These are phyloP conservation scores for Corynascus novoguineensis DNA, from an alignment of 495 filamentous ascomycete species.

Conservation along the genomic window DNA sequence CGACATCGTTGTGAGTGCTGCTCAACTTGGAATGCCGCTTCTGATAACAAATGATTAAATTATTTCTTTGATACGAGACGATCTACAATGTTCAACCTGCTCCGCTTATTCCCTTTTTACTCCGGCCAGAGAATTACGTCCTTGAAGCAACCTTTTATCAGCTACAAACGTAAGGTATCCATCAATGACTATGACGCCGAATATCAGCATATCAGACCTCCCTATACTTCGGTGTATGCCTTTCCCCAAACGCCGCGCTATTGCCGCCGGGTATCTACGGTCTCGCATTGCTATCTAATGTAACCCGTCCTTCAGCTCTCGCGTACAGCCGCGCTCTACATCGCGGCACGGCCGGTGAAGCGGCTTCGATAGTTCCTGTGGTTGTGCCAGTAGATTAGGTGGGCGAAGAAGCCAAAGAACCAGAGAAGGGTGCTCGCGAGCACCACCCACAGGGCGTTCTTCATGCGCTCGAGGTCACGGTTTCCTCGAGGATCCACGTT, in stretches of 20 bases:
- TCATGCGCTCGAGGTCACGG: constrained; percentile 62
- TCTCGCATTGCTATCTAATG: background rate
- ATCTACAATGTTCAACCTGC: too few relatives aligned
- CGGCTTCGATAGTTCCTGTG: constrained; percentile 37
- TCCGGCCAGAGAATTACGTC: too few relatives aligned
- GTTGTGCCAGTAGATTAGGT: constrained; percentile 40
- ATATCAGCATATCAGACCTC: too few relatives aligned
- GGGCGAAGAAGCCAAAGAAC: constrained; percentile 50
- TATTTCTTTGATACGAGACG: too few relatives aligned
- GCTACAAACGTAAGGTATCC: too few relatives aligned
- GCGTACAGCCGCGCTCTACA: constrained; percentile 22
- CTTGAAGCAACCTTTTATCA: too few relatives aligned
- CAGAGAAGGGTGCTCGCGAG: constrained; percentile 67
- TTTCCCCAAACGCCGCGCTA: background rate
- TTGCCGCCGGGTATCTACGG: background rate
- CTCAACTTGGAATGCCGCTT: too few relatives aligned
- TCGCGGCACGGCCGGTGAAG: constrained; percentile 46
- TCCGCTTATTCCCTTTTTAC: too few relatives aligned
- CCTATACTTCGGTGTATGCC: background rate
- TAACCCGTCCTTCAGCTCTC: too few relatives aligned
- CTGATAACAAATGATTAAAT: too few relatives aligned
- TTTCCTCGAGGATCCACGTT: constrained; percentile 57
- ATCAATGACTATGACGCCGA: too few relatives aligned
- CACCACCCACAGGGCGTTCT: constrained; percentile 82
- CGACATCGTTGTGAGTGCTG: too few relatives aligned